Evolutionary conservation across 441 rosid genomes (phyloP), one percentile per base, ranked within the genome.

Genomic region (Heliophila coronopifolia): DNA sequence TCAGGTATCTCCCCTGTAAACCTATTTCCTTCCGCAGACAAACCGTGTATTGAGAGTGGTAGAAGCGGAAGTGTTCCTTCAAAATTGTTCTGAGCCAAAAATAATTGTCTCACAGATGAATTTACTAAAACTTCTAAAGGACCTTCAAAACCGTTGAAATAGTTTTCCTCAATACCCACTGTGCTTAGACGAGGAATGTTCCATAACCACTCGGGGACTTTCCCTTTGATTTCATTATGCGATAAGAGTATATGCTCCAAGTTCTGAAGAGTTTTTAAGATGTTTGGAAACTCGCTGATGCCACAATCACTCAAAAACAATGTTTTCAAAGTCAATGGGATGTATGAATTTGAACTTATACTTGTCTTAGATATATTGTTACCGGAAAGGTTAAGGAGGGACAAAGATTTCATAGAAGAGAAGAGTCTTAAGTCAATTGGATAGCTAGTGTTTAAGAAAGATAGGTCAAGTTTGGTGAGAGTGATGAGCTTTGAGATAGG

Each of bases 331-430:
- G 2, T 59, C 13, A 30, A 8, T 1, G 49, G 34, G 35, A 48
- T 48, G 19, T 0, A 0, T 15, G 43, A 51, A 43, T 43, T 45
- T 32, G 58, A 42, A 0, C 6, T 32, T 24, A 59, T 20, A 9
- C 59, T 52, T 1, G 6, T 0, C 0, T 4, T 13, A 2, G 24
- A 35, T 33, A 61, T 4, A 9, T 1, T 43, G 0, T 34, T 61
- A 3, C 47, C 50, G 0, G 32, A 42, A 20, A 61, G 8, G 7
- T 18, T 9, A 2, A 37, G 55, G 2, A 0, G 0, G 5, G 0
- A 0, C 59, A 50, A 61, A 19, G 13, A 44, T 25, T 43, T 42
- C 6, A 77, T 63, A 78, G 63, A 19, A 50, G 60, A 43, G 2
- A 61, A 19, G 7, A 60, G 13, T 2, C 4, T 4, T 13, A 61